phyloP scores from a whole-genome alignment of 2,329 filamentous ascomycete genomes.

The Diplodia mutila region DNA sequence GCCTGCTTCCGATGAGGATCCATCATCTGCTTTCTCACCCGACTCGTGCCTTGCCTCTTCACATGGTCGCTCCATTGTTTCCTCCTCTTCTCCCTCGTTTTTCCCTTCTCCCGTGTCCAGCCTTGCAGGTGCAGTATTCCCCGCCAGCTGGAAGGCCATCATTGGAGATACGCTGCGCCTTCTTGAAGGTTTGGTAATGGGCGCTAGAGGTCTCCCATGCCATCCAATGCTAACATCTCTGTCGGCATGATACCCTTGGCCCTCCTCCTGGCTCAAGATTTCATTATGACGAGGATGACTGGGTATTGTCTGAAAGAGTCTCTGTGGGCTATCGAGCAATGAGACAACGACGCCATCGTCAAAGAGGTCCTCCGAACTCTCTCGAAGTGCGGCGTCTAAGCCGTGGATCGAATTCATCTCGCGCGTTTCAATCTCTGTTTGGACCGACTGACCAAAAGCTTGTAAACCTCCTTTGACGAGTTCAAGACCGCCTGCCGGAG shows the following conservation, averaged over 20 bases:
- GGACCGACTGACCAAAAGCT: background rate
- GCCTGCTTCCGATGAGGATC: conserved; percentile 7
- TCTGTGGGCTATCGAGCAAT: background rate
- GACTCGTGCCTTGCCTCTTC: background rate
- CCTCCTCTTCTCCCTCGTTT: background rate
- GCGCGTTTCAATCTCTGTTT: background rate
- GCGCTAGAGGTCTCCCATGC: background rate
- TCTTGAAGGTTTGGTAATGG: background rate
- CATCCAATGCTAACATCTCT: background rate
- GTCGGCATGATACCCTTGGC: background rate
- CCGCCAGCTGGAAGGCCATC: background rate
- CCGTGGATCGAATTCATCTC: background rate
- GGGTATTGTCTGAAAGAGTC: background rate
- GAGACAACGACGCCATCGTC: background rate
- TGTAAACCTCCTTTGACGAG: background rate
- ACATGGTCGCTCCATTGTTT: background rate
- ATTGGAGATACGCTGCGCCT: background rate
- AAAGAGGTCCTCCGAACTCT: background rate
- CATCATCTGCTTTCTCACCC: background rate
- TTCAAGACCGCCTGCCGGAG: background rate
- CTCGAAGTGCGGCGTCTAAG: background rate
- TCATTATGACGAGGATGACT: background rate
- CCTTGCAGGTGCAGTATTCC: background rate
- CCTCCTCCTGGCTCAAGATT: background rate
- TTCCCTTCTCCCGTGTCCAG: background rate